These are phyloP conservation scores for Phialophora verrucosa DNA, from an alignment of 2,329 filamentous ascomycete genomes.

Conservation along the genomic window DNA sequence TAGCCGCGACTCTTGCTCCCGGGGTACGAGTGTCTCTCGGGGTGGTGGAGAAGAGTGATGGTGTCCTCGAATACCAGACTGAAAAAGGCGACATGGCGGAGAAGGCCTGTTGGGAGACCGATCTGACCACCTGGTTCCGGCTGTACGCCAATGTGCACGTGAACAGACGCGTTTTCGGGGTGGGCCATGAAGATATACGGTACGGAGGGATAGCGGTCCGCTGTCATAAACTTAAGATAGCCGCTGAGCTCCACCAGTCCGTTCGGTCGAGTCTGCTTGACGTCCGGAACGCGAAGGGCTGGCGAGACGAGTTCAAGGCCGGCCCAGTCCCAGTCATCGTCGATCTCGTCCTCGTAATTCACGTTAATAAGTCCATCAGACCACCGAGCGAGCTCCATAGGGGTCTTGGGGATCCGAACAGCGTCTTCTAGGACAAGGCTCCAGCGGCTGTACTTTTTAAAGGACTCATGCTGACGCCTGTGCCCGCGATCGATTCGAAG, in stretches of 20 bases:
- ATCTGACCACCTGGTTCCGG: not conserved
- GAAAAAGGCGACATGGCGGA: slow-evolving; percentile 30
- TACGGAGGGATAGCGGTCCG: not conserved
- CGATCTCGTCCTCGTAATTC: not conserved
- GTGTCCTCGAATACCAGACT: slow-evolving; percentile 24
- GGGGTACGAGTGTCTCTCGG: slow-evolving; percentile 19
- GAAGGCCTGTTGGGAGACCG: not conserved
- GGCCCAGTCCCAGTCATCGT: not conserved
- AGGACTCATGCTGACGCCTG: not conserved
- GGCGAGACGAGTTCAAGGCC: slow-evolving; percentile 19
- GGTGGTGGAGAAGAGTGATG: slow-evolving; percentile 29
- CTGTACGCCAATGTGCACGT: slow-evolving; percentile 10
- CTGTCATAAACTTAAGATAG: slow-evolving; percentile 3
- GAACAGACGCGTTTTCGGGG: not conserved
- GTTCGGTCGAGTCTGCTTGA: not conserved
- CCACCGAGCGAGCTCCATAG: not conserved
- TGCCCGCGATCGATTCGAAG: not conserved
- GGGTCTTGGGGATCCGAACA: not conserved
- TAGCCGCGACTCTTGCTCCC: slow-evolving; percentile 10
- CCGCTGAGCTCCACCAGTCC: slow-evolving; percentile 5
- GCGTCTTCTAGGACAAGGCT: not conserved
- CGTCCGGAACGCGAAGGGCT: slow-evolving; percentile 6
- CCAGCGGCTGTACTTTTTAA: slow-evolving; percentile 9
- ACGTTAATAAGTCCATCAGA: not conserved
- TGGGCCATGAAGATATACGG: slow-evolving; percentile 1